These are phyloP conservation scores for Pisolithus marmoratus DNA, from an alignment of 768 basidiomycete species.

Conservation along the genomic window DNA sequence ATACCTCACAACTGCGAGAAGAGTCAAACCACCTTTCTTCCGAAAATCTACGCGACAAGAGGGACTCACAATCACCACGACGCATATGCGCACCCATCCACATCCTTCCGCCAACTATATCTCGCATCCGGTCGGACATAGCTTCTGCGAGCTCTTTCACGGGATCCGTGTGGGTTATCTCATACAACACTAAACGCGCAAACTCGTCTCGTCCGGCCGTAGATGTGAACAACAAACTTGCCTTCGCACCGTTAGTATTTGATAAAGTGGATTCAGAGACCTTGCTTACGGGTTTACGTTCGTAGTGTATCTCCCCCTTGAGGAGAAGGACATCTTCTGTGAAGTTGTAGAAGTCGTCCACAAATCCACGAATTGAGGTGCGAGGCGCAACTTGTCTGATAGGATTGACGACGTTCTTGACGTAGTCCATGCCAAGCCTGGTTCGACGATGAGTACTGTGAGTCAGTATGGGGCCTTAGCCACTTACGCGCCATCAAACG, in stretches of 20 bases:
- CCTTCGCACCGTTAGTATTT: conserved; percentile 18
- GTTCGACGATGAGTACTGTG: conserved; percentile 6
- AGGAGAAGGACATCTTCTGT: conserved; percentile 35
- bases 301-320: conserved; percentile 35
- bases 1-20: conserved; percentile 22
- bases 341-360: conserved; percentile 33
- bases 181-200: conserved; percentile 27
- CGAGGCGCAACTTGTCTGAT: conserved; percentile 32
- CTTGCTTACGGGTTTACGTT: conserved; percentile 34
- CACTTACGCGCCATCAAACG: conserved; percentile 36
- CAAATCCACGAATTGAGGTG: conserved; percentile 32
- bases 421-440: conserved; percentile 39
- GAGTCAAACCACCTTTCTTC: not conserved
- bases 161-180: conserved; percentile 22
- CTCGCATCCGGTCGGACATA: conserved; percentile 30
- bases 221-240: conserved; percentile 29
- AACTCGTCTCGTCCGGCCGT: conserved; percentile 26
- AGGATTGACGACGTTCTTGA: conserved; percentile 37
- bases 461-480: not conserved
- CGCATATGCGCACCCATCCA: conserved; percentile 43
- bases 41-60: not conserved
- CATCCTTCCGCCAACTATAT: conserved; percentile 25
- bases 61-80: conserved; percentile 35
- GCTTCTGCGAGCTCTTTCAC: conserved; percentile 23
- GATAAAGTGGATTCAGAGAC: not conserved